Conservation (phyloP, 169 alveolate genomes). For the Cryptosporidium muris region DNA sequence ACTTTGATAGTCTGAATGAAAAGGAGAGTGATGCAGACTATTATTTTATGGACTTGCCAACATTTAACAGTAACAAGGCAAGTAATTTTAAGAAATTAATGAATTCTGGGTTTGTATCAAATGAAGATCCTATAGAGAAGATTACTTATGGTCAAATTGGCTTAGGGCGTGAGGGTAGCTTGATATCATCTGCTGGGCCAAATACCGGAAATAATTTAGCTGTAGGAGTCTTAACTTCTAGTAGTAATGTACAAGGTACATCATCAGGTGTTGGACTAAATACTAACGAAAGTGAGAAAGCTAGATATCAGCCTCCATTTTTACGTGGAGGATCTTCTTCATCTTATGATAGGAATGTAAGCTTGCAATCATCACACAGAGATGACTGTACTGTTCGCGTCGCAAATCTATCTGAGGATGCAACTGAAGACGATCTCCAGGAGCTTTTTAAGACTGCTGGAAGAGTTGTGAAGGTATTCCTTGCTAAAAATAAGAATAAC, state of each 20-base stretch:
- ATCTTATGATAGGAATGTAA: slow-evolving; percentile 49
- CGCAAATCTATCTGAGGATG: slow-evolving; percentile 88
- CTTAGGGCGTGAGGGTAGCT: not conserved
- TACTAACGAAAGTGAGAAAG: not conserved
- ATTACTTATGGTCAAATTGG: slow-evolving; percentile 74
- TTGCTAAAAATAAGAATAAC: slow-evolving; percentile 90
- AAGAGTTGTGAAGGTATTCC: slow-evolving; percentile 83
- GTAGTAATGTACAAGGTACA: not conserved
- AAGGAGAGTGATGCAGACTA: slow-evolving; percentile 74
- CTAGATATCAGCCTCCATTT: slow-evolving; percentile 56
- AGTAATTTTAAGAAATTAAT: slow-evolving; percentile 72
- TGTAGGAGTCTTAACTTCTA: not conserved
- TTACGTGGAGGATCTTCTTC: slow-evolving; percentile 35
- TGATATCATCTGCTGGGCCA: too few species aligned
- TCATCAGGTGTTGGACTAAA: not conserved
- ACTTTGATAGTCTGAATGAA: slow-evolving; percentile 63
- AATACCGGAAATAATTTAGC: not conserved
- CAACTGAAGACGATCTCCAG: slow-evolving; percentile 84
- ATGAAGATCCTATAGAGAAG: slow-evolving; percentile 72
- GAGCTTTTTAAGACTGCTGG: slow-evolving; percentile 87
- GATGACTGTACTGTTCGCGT: slow-evolving; percentile 89
- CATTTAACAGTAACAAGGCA: slow-evolving; percentile 16
- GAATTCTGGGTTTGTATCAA: slow-evolving; percentile 73
- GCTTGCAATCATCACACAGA: slow-evolving; percentile 71
- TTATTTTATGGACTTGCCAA: slow-evolving; percentile 70